Percentiles rank a stretch among this genome's conserved stretches.
Evolutionary conservation across 1,139 yeast species (phyloP).

Genomic region (Eremothecium cymbalariae): DNA sequence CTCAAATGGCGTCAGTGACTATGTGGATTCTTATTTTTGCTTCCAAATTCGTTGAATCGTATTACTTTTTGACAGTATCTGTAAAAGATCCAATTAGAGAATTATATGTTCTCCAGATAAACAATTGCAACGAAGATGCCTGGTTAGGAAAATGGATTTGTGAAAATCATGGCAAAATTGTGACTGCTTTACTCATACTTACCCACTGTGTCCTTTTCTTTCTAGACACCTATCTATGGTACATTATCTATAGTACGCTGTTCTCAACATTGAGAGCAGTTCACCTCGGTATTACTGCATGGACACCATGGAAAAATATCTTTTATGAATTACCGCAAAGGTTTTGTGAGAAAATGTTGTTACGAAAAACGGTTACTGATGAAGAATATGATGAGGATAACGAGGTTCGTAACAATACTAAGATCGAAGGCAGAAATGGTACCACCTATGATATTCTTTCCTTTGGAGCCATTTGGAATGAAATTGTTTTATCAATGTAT

Average conservation of each 20-base stretch:
- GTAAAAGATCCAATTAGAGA: slow-evolving; percentile 60
- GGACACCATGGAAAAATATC: slow-evolving; percentile 99
- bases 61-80: slow-evolving; percentile 59
- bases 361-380: slow-evolving; percentile 51
- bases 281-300: slow-evolving; percentile 94
- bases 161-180: slow-evolving; percentile 51
- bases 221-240: slow-evolving; percentile 97
- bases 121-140: slow-evolving; percentile 48
- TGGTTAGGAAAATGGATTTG: slow-evolving; percentile 50
- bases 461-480: slow-evolving; percentile 68
- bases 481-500: slow-evolving; percentile 62
- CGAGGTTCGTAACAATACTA: no score
- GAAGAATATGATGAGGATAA: slow-evolving; percentile 50
- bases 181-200: slow-evolving; percentile 53
- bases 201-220: slow-evolving; percentile 63
- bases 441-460: no score
- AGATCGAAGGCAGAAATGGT: no score
- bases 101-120: slow-evolving; percentile 34
- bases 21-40: slow-evolving; percentile 56
- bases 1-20: slow-evolving; percentile 47
- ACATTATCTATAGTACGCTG: slow-evolving; percentile 86
- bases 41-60: slow-evolving; percentile 59
- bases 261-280: slow-evolving; percentile 96
- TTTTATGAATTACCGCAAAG: slow-evolving; percentile 93
- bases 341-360: slow-evolving; percentile 52